Conservation (phyloP, 1,284 basidiomycete genomes). For the Leccinum solheimii region DNA sequence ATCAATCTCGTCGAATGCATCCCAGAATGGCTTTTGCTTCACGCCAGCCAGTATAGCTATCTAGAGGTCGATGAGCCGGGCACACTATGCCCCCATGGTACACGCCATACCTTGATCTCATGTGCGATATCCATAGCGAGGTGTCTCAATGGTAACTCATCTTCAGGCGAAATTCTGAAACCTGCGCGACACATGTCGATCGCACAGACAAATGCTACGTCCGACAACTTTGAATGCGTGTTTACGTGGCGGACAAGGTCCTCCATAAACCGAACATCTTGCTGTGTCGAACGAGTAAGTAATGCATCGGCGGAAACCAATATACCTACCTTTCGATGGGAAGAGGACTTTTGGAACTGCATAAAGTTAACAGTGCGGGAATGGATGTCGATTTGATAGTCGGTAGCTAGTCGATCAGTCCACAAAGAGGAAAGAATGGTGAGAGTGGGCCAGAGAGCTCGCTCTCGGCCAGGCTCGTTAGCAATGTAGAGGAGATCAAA, state of each 20-base stretch:
- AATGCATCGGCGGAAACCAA: background rate
- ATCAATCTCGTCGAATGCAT: slow-evolving; percentile 70
- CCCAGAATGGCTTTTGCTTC: slow-evolving; percentile 68
- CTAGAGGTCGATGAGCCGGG: slow-evolving; percentile 32
- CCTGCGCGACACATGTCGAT: slow-evolving; percentile 85
- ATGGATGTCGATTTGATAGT: slow-evolving; percentile 46
- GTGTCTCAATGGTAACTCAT: slow-evolving; percentile 68
- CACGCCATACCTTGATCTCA: slow-evolving; percentile 65
- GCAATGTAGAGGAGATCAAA: slow-evolving; percentile 74
- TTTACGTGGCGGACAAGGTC: slow-evolving; percentile 55
- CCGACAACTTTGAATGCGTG: slow-evolving; percentile 53
- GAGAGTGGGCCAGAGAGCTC: slow-evolving; percentile 81
- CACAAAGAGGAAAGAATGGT: slow-evolving; percentile 77
- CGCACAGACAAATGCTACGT: slow-evolving; percentile 72
- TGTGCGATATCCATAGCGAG: slow-evolving; percentile 75
- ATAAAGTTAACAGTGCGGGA: slow-evolving; percentile 36
- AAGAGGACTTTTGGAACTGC: slow-evolving; percentile 33
- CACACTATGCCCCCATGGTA: background rate
- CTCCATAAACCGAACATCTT: slow-evolving; percentile 59
- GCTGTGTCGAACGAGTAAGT: slow-evolving; percentile 9
- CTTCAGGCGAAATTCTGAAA: slow-evolving; percentile 61
- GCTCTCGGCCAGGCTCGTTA: slow-evolving; percentile 54
- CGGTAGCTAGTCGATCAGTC: slow-evolving; percentile 68
- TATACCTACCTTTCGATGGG: slow-evolving; percentile 43
- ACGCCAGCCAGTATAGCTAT: slow-evolving; percentile 48